These are phyloP conservation scores for Pyrenophora teres DNA, from an alignment of 2,329 filamentous ascomycete species.

Conservation along the genomic window DNA sequence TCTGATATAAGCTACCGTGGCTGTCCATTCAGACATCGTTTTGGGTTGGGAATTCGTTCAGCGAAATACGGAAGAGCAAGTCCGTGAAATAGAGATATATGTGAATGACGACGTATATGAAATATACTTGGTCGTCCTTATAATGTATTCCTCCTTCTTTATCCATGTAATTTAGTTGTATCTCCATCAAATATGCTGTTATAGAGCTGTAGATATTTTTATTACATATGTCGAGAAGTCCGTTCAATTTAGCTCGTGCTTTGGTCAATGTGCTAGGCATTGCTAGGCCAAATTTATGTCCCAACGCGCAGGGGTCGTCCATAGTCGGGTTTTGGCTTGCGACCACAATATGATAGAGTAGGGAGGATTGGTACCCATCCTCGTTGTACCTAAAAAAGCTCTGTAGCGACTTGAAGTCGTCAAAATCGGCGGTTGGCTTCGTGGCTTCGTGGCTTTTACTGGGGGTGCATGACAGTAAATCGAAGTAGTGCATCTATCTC, in stretches of 20 bases:
- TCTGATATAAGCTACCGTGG: not conserved
- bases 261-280: not conserved
- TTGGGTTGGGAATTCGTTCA: too few relatives aligned
- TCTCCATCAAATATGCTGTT: not conserved
- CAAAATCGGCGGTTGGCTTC: not conserved
- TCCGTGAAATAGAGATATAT: not conserved
- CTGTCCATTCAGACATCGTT: not conserved
- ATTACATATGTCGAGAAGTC: not conserved
- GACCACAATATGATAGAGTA: too few relatives aligned
- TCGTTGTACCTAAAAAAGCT: not conserved
- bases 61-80: not conserved
- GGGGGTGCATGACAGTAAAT: too few relatives aligned
- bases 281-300: not conserved
- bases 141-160: not conserved
- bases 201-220: too few relatives aligned
- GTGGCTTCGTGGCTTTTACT: not conserved
- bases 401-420: not conserved
- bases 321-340: too few relatives aligned
- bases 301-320: not conserved
- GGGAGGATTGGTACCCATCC: too few relatives aligned
- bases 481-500: not conserved
- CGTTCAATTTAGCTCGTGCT: not conserved
- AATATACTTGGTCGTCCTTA: not conserved
- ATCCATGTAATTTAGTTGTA: too few relatives aligned
- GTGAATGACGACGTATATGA: not conserved